A percentile compares a stretch with the other conserved stretches of the same genome.
Conservation (phyloP, 2,329 filamentous ascomycete species). For the Fusarium burgessii region DNA sequence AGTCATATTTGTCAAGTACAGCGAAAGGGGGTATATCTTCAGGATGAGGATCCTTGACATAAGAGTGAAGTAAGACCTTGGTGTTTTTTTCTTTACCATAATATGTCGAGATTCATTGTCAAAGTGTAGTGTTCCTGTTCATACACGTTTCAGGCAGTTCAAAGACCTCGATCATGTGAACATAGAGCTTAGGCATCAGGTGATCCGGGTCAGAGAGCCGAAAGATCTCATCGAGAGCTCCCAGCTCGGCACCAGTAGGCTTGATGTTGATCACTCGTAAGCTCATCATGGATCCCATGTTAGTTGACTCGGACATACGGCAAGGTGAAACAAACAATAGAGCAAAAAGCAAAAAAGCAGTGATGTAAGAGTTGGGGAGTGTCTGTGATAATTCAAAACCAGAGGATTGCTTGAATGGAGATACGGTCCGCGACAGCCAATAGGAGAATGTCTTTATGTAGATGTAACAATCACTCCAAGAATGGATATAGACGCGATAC, state of each 20-base stretch:
- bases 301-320: no score
- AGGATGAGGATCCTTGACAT: constrained; percentile 1
- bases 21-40: neutral
- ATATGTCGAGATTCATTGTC: constrained; percentile 4
- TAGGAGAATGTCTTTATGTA: neutral
- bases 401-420: no score
- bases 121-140: constrained; percentile 7
- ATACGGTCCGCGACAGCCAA: no score
- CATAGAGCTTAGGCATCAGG: constrained; percentile 35
- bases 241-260: neutral
- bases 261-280: neutral
- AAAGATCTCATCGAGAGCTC: neutral
- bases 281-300: neutral
- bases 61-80: constrained; percentile 9
- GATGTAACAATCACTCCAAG: neutral
- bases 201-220: constrained; percentile 24
- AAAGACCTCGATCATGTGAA: constrained; percentile 28
- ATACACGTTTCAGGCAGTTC: neutral
- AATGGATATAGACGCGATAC: neutral
- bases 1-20: constrained; percentile 11
- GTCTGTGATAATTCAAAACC: no score
- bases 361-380: no score
- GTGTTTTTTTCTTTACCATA: constrained; percentile 1
- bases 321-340: neutral
- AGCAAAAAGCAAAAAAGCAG: neutral